Evolutionary conservation across 2,329 filamentous ascomycete species (phyloP).

Genomic region (Coniochaeta sp.): DNA sequence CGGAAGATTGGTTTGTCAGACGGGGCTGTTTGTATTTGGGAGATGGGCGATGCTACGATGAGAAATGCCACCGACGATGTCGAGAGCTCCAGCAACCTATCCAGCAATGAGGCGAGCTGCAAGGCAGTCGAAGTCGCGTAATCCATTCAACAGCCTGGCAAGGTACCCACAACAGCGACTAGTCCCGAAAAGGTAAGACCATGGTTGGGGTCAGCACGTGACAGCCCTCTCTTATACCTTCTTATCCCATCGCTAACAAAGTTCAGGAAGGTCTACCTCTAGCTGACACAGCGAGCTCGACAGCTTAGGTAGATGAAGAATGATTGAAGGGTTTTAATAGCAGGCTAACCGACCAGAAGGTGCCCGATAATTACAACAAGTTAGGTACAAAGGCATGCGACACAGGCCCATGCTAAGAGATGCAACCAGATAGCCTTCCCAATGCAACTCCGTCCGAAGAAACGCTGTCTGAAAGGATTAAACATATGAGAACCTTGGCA

Average conservation of each 20-base stretch:
- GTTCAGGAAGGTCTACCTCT: no score
- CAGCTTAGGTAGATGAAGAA: no score
- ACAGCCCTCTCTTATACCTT: neutral
- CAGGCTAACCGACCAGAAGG: neutral
- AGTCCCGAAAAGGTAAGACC: neutral
- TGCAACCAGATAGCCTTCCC: neutral
- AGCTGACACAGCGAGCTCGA: no score
- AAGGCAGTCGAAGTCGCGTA: conserved; percentile 11
- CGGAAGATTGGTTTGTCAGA: neutral
- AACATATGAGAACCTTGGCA: neutral
- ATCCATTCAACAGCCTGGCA: conserved; percentile 2
- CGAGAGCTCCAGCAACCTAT: conserved; percentile 2
- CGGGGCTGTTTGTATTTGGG: neutral
- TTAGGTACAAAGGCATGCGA: neutral
- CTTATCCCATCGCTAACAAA: no score
- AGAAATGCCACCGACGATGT: neutral
- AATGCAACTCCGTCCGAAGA: neutral
- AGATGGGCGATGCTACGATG: neutral
- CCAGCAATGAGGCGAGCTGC: conserved; percentile 2
- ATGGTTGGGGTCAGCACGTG: neutral
- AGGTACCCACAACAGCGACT: neutral
- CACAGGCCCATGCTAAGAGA: neutral
- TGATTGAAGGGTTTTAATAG: neutral
- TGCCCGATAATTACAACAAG: neutral
- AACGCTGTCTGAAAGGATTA: neutral